These are phyloP conservation scores for Alternaria gaisen DNA, from an alignment of 2,329 filamentous ascomycete species.

Conservation along the genomic window DNA sequence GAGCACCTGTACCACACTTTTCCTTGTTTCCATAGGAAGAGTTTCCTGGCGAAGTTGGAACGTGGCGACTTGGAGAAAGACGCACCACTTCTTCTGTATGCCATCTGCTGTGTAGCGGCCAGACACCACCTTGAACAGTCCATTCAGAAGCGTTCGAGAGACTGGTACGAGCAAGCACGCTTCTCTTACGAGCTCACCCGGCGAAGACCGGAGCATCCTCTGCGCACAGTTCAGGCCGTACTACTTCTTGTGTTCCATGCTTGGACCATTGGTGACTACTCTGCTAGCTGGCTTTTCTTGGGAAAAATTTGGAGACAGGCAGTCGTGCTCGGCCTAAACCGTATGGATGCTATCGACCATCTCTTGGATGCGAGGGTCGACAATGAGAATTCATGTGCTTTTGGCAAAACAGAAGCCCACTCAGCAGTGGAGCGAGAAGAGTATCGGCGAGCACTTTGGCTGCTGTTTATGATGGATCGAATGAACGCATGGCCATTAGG, in stretches of 20 bases:
- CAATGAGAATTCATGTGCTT: neutral
- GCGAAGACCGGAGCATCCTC: slow-evolving; percentile 24
- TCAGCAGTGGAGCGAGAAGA: slow-evolving; percentile 39
- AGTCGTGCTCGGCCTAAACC: slow-evolving; percentile 39
- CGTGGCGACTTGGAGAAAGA: slow-evolving; percentile 26
- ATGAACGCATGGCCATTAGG: slow-evolving; percentile 34
- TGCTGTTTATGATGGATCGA: slow-evolving; percentile 44
- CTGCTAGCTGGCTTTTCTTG: slow-evolving; percentile 39
- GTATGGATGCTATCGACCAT: slow-evolving; percentile 33
- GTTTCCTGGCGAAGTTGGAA: slow-evolving; percentile 26
- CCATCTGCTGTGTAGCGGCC: slow-evolving; percentile 39
- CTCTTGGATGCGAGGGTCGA: neutral
- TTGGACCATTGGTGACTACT: slow-evolving; percentile 39
- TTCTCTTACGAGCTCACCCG: slow-evolving; percentile 37
- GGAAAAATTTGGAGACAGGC: slow-evolving; percentile 47
- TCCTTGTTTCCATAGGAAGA: slow-evolving; percentile 41
- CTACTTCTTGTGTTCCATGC: slow-evolving; percentile 36
- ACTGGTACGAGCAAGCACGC: slow-evolving; percentile 45
- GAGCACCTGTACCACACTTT: slow-evolving; percentile 30
- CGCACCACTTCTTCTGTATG: slow-evolving; percentile 35
- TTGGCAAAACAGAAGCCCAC: slow-evolving; percentile 8
- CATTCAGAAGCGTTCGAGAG: slow-evolving; percentile 26
- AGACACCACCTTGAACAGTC: slow-evolving; percentile 31
- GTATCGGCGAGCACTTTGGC: slow-evolving; percentile 40
- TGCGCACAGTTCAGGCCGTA: slow-evolving; percentile 40